These are phyloP conservation scores for Saturnispora hagleri DNA, from an alignment of 805 yeast species.

Conservation along the genomic window DNA sequence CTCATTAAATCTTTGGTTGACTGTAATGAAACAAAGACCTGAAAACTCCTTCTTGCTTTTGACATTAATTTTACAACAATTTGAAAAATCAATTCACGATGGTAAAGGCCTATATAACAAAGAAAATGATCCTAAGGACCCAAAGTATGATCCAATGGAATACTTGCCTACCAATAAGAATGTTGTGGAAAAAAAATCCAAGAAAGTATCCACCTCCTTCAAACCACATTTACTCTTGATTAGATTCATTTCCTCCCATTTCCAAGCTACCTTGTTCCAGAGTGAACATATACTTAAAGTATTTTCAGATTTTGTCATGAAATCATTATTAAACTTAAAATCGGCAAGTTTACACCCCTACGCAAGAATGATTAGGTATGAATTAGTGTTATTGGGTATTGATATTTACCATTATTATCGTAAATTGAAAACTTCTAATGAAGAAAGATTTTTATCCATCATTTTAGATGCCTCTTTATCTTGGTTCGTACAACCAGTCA, in stretches of 20 bases:
- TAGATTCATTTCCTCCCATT: conserved; percentile 60
- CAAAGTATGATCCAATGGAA: conserved; percentile 72
- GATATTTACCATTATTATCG: conserved; percentile 52
- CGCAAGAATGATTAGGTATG: conserved; percentile 67
- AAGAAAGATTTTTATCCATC: conserved; percentile 35
- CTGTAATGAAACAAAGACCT: conserved; percentile 60
- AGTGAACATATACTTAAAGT: conserved; percentile 60
- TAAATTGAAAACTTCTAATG: conserved; percentile 38
- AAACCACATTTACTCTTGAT: conserved; percentile 65
- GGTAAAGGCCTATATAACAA: conserved; percentile 58
- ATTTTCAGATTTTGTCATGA: conserved; percentile 51
- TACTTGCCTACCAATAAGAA: conserved; percentile 75
- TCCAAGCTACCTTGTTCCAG: conserved; percentile 69
- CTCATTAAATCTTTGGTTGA: conserved; percentile 73
- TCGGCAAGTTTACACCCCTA: conserved; percentile 76
- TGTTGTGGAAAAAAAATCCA: conserved; percentile 44
- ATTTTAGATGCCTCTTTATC: conserved; percentile 60
- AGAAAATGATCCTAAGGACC: conserved; percentile 42
- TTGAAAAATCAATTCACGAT: conserved; percentile 57
- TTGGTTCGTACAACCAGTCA: conserved; percentile 62
- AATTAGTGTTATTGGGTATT: conserved; percentile 58
- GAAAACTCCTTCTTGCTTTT: conserved; percentile 49
- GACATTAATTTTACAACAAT: conserved; percentile 56
- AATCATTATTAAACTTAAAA: conserved; percentile 43
- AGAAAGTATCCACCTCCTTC: conserved; percentile 36